A percentile compares a stretch with the other conserved stretches of the same genome.
phyloP scores from a whole-genome alignment of 208 protist genomes.

The Blastocrithidia nonstop region DNA sequence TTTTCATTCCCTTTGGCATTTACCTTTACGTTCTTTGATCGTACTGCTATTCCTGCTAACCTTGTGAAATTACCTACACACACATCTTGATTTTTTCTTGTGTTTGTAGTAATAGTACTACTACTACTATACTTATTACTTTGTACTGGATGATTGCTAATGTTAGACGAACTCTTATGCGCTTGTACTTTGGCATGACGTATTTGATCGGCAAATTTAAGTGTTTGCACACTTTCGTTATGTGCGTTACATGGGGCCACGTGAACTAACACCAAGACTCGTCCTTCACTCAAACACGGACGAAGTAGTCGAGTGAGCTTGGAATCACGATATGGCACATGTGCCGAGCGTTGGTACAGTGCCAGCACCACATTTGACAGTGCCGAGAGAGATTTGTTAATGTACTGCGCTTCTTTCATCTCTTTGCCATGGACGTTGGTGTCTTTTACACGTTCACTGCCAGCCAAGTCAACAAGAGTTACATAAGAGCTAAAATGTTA shows the following conservation, averaged over 20 bases:
- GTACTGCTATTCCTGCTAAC: no score
- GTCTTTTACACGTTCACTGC: slow-evolving; percentile 88
- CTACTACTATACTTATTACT: no score
- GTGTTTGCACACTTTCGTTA: slow-evolving; percentile 41
- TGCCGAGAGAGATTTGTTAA: slow-evolving; percentile 83
- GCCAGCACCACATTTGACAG: slow-evolving; percentile 73
- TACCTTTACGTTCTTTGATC: no score
- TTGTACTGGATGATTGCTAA: no score
- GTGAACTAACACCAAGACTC: slow-evolving; percentile 68
- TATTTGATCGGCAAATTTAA: slow-evolving; percentile 79
- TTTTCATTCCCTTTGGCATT: no score
- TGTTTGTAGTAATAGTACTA: no score
- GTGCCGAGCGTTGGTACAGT: slow-evolving; percentile 42
- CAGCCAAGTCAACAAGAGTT: slow-evolving; percentile 94
- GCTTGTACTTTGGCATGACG: slow-evolving; percentile 55
- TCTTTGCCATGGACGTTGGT: slow-evolving; percentile 72
- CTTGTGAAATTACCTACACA: no score
- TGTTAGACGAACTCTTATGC: no score
- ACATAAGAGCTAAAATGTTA: slow-evolving; percentile 53
- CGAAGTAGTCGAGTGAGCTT: slow-evolving; percentile 84
- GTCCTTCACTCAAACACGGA: slow-evolving; percentile 66
- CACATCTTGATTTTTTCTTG: no score
- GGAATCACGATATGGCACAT: slow-evolving; percentile 87
- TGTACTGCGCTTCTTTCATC: slow-evolving; percentile 81
- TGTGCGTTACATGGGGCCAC: slow-evolving; percentile 54